Base-by-base conservation (phyloP, 805 yeast genomes). In the Candida andamanensis region DNA sequence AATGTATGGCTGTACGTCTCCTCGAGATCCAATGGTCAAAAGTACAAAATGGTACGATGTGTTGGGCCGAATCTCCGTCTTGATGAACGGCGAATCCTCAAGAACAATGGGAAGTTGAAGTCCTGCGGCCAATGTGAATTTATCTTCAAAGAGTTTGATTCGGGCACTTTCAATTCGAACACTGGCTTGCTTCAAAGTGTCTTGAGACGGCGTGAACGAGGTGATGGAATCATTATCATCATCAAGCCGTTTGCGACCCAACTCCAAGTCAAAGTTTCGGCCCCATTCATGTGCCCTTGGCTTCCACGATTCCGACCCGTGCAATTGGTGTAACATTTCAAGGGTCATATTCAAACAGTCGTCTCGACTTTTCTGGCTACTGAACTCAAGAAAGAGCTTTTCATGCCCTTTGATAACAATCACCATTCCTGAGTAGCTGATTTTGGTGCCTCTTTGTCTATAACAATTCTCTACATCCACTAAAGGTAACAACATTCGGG, bases 1-100 rank as follows among this genome's bases (percentile, higher is more conserved):
- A 43, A 90, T 82, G 52, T 87, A 90, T 0, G 97, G 97, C 57
- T 90, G 97, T 5, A 90, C 97, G 57, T 90, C 97, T 20, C 97
- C 97, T 37, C 97, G 69, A 0, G 96, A 86, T 0, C 97, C 97
- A 46, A 90, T 90, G 0, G 97, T 90, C 36, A 90, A 57, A 29
- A 86, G 60, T 0, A 83, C 79, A 47, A 89, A 72, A 17, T 69
- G 71, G 45, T 70, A 72, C 2, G 76, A 56, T 30, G 73, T 67
- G 1, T 66, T 50, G 0, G 95, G 83, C 35, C 62, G 67, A 19
- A 76, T 58, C 28, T 59, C 70, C 0, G 75, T 72, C 28, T 68
- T 63, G 37, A 64, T 54, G 37, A 66, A 61, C 0, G 85, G 84
- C 29, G 76, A 74, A 29, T 78, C 82, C 45, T 80, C 87, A 29